Base-by-base conservation (phyloP, 495 filamentous ascomycete species). In the Neurospora sp. region DNA sequence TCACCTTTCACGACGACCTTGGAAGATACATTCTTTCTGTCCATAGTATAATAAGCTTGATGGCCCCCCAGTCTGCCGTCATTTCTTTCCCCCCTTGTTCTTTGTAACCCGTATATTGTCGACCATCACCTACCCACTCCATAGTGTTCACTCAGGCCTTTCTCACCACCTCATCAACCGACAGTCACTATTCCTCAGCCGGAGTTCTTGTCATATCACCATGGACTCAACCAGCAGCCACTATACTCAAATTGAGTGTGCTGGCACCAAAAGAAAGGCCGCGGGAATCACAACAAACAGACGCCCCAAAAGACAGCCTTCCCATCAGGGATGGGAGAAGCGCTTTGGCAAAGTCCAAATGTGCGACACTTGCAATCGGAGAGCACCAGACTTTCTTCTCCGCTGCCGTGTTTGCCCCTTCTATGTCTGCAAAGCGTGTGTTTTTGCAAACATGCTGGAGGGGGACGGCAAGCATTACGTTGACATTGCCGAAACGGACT, bases 301-400 rank as follows among this genome's bases (percentile, higher is more conserved):
- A 8, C 6, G 27, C 27, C 14, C 10, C 1, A 65, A 35, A 59
- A 65, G 53, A 35, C 14, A 16, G 9, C 27, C 6, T 65, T 31
- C 14, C 6, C 53, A 65, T 35, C 27, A 65, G 53, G 53, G 27
- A 35, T 65, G 53, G 53, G 53, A 65, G 14, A 65, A 65, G 27
- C 53, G 53, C 1, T 73, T 70, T 27, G 74, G 78, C 4, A 72
- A 71, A n/a, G 73, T 79, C 8, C 73, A 72, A 69, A 78, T 75
- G 73, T 78, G 78, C 71, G 76, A 78, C 69, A 73, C 61, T 7
- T 79, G 78, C 71, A 70, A 77, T 69, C 44, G 40, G 1, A 77
- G 75, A 4, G 61, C 78, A 3, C 69, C 27, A 2, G 76, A 77
- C 1, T 71, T 69, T 3, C 69, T 78, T 1, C 70, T 73, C 7